Evolutionary conservation across 1,284 basidiomycete genomes (phyloP).

Genomic region (Marasmius oreades): DNA sequence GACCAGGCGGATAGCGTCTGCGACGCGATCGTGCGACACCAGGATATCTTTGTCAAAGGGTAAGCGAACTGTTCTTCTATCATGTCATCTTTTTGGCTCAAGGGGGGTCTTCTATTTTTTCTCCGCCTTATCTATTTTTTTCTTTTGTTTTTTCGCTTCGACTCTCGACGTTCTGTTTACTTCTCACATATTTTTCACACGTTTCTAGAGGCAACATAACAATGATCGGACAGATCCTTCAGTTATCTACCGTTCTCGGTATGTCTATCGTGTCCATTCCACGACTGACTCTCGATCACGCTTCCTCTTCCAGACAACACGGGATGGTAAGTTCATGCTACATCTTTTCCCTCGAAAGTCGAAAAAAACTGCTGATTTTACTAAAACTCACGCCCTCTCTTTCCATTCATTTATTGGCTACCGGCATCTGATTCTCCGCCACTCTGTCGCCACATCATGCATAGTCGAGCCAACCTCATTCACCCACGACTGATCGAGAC

Average conservation of each 20-base stretch:
- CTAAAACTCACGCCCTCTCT: too few species aligned
- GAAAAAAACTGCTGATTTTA: too few species aligned
- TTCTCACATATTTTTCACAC: slow-evolving; percentile 11
- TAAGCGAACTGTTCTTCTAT: slow-evolving; percentile 13
- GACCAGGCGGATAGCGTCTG: slow-evolving; percentile 55
- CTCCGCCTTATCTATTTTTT: background rate
- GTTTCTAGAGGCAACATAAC: slow-evolving; percentile 45
- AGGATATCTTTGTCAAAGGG: slow-evolving; percentile 57
- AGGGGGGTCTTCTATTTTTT: background rate
- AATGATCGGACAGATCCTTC: slow-evolving; percentile 48
- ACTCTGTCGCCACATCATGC: too few species aligned
- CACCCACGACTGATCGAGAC: slow-evolving; percentile 41
- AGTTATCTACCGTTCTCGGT: slow-evolving; percentile 51
- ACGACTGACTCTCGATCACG: slow-evolving; percentile 5
- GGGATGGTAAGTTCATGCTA: slow-evolving; percentile 34
- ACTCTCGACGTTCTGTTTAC: background rate
- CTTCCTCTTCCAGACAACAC: slow-evolving; percentile 34
- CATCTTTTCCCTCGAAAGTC: background rate
- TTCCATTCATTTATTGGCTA: too few species aligned
- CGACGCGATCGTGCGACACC: slow-evolving; percentile 57
- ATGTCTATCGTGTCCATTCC: slow-evolving; percentile 14
- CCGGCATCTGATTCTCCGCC: too few species aligned
- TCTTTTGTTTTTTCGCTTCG: too few species aligned
- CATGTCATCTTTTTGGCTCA: background rate
- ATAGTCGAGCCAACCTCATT: slow-evolving; percentile 44